Evolutionary conservation across 2,329 filamentous ascomycete species (phyloP).

Genomic region (Lasiodiplodia hormozganensis): DNA sequence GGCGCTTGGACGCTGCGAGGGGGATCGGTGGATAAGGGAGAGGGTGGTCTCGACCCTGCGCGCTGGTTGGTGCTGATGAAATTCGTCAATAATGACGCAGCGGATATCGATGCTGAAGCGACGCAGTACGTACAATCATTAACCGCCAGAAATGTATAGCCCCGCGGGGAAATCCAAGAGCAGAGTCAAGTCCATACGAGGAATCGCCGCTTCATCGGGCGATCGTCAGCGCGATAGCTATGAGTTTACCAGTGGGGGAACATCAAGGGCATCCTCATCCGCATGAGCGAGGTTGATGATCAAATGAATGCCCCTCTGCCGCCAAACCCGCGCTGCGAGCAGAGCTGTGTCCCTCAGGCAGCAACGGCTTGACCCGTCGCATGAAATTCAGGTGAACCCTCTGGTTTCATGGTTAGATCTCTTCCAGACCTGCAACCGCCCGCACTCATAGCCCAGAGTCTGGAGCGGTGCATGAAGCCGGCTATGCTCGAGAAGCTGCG

Average conservation of each 20-base stretch:
- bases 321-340: constrained; percentile 1
- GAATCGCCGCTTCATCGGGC: constrained; percentile 2
- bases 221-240: constrained; percentile 8
- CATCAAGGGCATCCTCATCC: neutral
- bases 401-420: constrained; percentile 5
- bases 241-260: neutral
- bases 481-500: constrained; percentile 12
- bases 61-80: constrained; percentile 3
- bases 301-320: neutral
- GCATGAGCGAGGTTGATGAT: constrained; percentile 3
- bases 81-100: constrained; percentile 21
- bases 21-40: constrained; percentile 22
- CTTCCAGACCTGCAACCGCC: neutral
- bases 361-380: constrained; percentile 11
- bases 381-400: constrained; percentile 3
- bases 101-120: constrained; percentile 8
- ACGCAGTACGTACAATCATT: neutral
- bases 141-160: neutral
- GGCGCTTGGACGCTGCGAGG: constrained; percentile 21
- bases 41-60: constrained; percentile 24
- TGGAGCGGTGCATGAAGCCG: neutral
- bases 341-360: constrained; percentile 2
- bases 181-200: constrained; percentile 3
- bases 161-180: neutral
- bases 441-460: neutral